Evolutionary conservation across 1,139 yeast species (phyloP), one percentile per base, ranked within the genome.

Genomic region (Kurtzmaniella quercitrusa): DNA sequence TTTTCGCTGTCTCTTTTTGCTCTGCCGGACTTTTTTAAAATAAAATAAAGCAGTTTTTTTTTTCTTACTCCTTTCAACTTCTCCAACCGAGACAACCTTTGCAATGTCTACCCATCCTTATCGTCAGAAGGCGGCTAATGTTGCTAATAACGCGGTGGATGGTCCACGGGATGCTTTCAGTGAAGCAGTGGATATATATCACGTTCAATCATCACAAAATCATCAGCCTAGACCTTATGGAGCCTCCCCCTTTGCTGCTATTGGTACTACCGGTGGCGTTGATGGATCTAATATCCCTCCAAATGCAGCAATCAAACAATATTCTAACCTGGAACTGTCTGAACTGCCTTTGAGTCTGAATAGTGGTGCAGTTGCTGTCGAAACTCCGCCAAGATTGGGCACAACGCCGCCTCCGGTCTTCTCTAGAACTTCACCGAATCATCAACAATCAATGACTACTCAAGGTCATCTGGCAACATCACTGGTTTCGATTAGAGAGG

Each of bases 41-140:
- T n/a, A n/a, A n/a, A n/a, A n/a, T n/a, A n/a, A n/a, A n/a, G n/a
- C n/a, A n/a, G n/a, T n/a, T n/a, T n/a, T n/a, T n/a, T n/a, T n/a
- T n/a, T n/a, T n/a, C n/a, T n/a, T n/a, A n/a, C n/a, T n/a, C n/a
- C n/a, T n/a, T n/a, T n/a, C n/a, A n/a, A n/a, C n/a, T n/a, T n/a
- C n/a, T n/a, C n/a, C n/a, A n/a, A n/a, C n/a, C n/a, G n/a, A n/a
- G n/a, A n/a, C n/a, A n/a, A n/a, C n/a, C n/a, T n/a, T n/a, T n/a
- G 38, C 33, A 36, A 51, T 50, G 54, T 48, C 53, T 32, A 38
- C 45, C 28, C 71, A 66, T 45, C 71, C 72, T 5, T 66, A 66
- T 49, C 66, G 71, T 43, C 70, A 63, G 46, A 62, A 59, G 49
- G 56, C 52, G 15, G 49, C 51, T n/a, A 19, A 45, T 19, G 40